A percentile compares a stretch with the other conserved stretches of the same genome.
Evolutionary conservation across 2,329 filamentous ascomycete species (phyloP).

Genomic region (Colletotrichum sp.): DNA sequence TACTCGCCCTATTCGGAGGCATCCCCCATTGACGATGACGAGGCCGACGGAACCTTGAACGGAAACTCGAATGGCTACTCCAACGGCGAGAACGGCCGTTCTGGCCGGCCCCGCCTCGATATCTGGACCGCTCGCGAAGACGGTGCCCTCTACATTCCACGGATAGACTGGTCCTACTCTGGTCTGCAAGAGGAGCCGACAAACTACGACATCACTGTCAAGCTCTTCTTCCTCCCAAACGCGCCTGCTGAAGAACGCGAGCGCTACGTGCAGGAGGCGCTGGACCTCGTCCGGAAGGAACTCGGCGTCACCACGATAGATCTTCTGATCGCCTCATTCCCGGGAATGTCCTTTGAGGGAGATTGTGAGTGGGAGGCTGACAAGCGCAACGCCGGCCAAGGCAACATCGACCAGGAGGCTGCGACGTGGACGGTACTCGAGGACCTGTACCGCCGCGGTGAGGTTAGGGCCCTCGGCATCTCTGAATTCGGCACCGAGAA

Average conservation of each 20-base stretch:
- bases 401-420: slow-evolving; percentile 71
- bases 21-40: slow-evolving; percentile 27
- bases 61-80: slow-evolving; percentile 32
- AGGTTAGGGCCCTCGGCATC: slow-evolving; percentile 79
- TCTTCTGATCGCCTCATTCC: slow-evolving; percentile 90
- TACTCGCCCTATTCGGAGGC: slow-evolving; percentile 40
- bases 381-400: slow-evolving; percentile 64
- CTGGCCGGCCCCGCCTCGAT: slow-evolving; percentile 34
- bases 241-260: slow-evolving; percentile 69
- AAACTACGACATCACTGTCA: slow-evolving; percentile 94
- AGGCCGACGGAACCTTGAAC: slow-evolving; percentile 27
- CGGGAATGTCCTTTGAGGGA: slow-evolving; percentile 90
- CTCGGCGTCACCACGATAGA: slow-evolving; percentile 79
- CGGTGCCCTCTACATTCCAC: slow-evolving; percentile 74
- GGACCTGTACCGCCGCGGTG: slow-evolving; percentile 70
- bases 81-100: slow-evolving; percentile 29
- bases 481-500: slow-evolving; percentile 91
- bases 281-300: slow-evolving; percentile 81
- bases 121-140: slow-evolving; percentile 72
- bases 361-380: slow-evolving; percentile 83
- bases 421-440: slow-evolving; percentile 77
- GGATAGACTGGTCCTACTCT: slow-evolving; percentile 73
- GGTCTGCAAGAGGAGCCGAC: slow-evolving; percentile 80
- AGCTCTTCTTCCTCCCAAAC: slow-evolving; percentile 88
- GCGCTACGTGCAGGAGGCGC: slow-evolving; percentile 76